Evolutionary conservation across 768 basidiomycete species (phyloP), one percentile per base, ranked within the genome.

Genomic region (Pilatotrama ljubarskyi): DNA sequence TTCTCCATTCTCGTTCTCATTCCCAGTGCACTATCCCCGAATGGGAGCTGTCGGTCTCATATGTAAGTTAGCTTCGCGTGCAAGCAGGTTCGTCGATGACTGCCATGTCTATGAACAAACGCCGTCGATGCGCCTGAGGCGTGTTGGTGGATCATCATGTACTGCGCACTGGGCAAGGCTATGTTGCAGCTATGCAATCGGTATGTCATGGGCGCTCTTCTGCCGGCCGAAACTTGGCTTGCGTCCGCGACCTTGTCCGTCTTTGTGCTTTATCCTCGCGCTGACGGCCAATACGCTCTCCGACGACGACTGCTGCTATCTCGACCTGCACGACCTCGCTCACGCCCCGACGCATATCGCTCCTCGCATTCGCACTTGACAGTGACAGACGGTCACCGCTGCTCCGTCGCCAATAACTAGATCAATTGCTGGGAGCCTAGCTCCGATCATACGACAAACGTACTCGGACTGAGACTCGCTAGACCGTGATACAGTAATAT

Each of bases 141-240:
- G 22, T 26, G 48, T 35, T 15, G 1, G 14, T 8, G 48, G 5
- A 20, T 32, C 7, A 11, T 15, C 51, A 5, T 29, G 10, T 13
- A 6, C 3, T 1, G 35, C 20, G 6, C 5, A 7, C 50, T 51
- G 50, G 36, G 51, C 24, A 15, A 46, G 17, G 44, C 35, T 47
- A 38, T 56, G 55, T 48, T 37, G n/a, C 32, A n/a, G 38, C 46
- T 37, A 17, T 25, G 55, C 32, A 51, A 26, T 9, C 20, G 26
- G n/a, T 29, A 58, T 58, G 58, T 59, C 58, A 59, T 59, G 50
- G 50, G 58, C 58, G 58, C 58, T 52, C 51, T 51, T 29, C 46
- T 38, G 44, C 57, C 49, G 49, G 58, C 25, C 50, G 50, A 22
- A 35, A 37, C 43, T 42, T 58, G 25, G 22, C 52, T 35, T 41